Conservation (phyloP, 768 basidiomycete species). For the Tephrocybe sp. region DNA sequence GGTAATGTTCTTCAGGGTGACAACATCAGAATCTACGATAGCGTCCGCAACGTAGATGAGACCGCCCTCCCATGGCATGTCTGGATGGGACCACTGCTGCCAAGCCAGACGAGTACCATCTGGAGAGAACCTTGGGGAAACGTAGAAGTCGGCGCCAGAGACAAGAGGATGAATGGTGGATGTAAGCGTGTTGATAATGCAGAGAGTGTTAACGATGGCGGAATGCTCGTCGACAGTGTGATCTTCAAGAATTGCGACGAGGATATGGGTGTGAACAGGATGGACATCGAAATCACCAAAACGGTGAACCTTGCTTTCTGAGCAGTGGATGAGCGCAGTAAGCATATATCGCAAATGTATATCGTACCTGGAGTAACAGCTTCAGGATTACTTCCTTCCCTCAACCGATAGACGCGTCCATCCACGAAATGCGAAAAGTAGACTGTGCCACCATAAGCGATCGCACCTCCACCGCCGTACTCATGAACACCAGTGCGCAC, state of each 20-base stretch:
- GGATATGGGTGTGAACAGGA: slow-evolving; percentile 47
- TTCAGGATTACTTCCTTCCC: slow-evolving; percentile 32
- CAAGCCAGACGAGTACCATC: slow-evolving; percentile 23
- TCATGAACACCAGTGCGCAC: slow-evolving; percentile 60
- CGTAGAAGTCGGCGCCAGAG: slow-evolving; percentile 72
- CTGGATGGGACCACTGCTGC: slow-evolving; percentile 27
- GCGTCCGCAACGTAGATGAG: slow-evolving; percentile 45
- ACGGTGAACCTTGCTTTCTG: slow-evolving; percentile 51
- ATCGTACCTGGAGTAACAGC: slow-evolving; percentile 63
- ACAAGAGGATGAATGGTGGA: slow-evolving; percentile 43
- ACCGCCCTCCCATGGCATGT: slow-evolving; percentile 27
- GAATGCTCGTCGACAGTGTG: slow-evolving; percentile 55
- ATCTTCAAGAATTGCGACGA: slow-evolving; percentile 69
- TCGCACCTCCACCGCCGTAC: slow-evolving; percentile 61
- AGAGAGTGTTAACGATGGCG: slow-evolving; percentile 54
- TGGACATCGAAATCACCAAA: slow-evolving; percentile 65
- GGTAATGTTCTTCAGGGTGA: slow-evolving; percentile 34
- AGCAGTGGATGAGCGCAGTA: no score
- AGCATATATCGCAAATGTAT: no score
- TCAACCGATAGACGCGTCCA: slow-evolving; percentile 45
- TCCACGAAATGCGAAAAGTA: slow-evolving; percentile 56
- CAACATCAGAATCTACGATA: slow-evolving; percentile 17
- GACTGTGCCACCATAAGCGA: slow-evolving; percentile 39
- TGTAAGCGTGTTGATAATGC: slow-evolving; percentile 47
- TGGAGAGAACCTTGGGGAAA: slow-evolving; percentile 35